Evolutionary conservation across 371 early-diverging fungal species (phyloP).

Genomic region (Mortierella sp.): DNA sequence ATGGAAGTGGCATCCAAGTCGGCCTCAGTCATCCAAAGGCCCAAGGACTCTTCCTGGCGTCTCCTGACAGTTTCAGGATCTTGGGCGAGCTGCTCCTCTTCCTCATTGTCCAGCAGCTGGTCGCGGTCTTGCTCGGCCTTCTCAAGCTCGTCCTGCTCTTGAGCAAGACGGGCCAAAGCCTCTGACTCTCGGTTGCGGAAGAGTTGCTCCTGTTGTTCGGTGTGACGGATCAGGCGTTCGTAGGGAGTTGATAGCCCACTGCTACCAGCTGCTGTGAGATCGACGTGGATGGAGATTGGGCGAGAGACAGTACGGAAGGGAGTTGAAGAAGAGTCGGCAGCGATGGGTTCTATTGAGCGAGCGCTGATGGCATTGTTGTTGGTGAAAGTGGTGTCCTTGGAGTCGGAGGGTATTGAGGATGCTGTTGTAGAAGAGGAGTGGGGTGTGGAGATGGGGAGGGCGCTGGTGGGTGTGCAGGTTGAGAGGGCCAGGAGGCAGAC

Average conservation of each 20-base stretch:
- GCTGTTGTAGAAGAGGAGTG: slow-evolving; percentile 11
- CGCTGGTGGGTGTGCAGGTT: slow-evolving; percentile 33
- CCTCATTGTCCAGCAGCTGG: slow-evolving; percentile 40
- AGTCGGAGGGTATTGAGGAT: slow-evolving; percentile 15
- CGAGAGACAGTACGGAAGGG: slow-evolving; percentile 45
- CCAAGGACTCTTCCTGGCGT: slow-evolving; percentile 45
- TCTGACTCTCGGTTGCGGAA: slow-evolving; percentile 18
- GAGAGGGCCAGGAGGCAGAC: slow-evolving; percentile 48
- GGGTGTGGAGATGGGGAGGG: slow-evolving; percentile 32
- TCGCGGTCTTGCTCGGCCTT: slow-evolving; percentile 43
- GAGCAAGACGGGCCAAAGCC: slow-evolving; percentile 27
- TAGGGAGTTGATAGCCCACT: background rate
- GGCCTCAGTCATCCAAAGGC: slow-evolving; percentile 53
- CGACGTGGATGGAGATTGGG: slow-evolving; percentile 48
- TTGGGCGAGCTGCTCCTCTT: slow-evolving; percentile 33
- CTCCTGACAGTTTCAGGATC: slow-evolving; percentile 38
- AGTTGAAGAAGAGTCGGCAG: slow-evolving; percentile 5
- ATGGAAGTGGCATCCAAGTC: slow-evolving; percentile 26
- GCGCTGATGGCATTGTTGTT: background rate
- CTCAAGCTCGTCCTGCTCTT: slow-evolving; percentile 49
- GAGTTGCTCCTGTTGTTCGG: slow-evolving; percentile 32
- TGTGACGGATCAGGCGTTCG: slow-evolving; percentile 23
- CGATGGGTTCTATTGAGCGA: slow-evolving; percentile 23
- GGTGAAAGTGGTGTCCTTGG: background rate
- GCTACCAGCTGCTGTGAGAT: slow-evolving; percentile 3